phyloP scores from a whole-genome alignment of 176 grass and related monocot species.

The Oryza nivara region DNA sequence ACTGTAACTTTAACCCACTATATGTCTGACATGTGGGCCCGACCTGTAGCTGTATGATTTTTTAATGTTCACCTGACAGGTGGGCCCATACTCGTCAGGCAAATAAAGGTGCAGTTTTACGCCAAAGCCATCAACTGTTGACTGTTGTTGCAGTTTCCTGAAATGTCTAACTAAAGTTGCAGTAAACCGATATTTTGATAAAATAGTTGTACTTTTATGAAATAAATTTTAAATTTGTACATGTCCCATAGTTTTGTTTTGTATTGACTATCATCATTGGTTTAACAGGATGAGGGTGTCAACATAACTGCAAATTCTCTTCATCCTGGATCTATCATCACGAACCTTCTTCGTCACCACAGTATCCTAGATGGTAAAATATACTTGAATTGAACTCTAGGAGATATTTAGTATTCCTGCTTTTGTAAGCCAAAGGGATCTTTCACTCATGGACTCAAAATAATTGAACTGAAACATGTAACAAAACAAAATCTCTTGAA shows the following conservation, averaged over 20 bases:
- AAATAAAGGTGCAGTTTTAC: too few relatives aligned
- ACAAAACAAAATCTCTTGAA: not conserved
- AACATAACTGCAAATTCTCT: constrained; percentile 97
- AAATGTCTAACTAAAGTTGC: too few relatives aligned
- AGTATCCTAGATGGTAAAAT: constrained; percentile 90
- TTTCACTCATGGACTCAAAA: not conserved
- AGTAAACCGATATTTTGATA: too few relatives aligned
- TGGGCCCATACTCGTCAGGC: too few relatives aligned
- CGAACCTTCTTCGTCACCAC: constrained; percentile 95
- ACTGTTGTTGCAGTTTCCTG: too few relatives aligned
- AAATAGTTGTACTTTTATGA: too few relatives aligned
- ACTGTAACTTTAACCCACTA: too few relatives aligned
- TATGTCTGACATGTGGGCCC: too few relatives aligned
- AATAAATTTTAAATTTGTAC: not conserved
- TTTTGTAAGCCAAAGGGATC: not conserved
- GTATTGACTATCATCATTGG: not conserved
- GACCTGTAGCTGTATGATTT: too few relatives aligned
- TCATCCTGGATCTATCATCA: constrained; percentile 90
- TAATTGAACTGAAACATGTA: not conserved
- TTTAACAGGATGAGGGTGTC: constrained; percentile 69
- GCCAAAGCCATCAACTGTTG: too few relatives aligned
- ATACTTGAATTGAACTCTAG: not conserved
- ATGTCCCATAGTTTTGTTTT: not conserved
- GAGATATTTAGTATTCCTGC: not conserved
- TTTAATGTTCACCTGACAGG: too few relatives aligned